Evolutionary conservation across 768 basidiomycete species (phyloP).

Genomic region (Botryobasidium botryosum): DNA sequence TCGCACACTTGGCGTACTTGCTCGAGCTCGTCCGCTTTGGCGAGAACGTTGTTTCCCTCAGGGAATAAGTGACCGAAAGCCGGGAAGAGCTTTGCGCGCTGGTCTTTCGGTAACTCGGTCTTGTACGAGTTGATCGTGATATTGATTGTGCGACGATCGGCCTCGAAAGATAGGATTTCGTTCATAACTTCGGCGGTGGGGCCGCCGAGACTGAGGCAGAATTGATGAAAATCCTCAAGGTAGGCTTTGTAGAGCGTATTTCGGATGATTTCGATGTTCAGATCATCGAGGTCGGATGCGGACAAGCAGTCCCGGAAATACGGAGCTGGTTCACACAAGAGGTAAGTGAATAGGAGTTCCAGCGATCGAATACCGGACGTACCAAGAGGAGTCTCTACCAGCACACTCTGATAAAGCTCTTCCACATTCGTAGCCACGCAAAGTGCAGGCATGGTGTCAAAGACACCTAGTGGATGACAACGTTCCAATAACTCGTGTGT

Average conservation of each 20-base stretch:
- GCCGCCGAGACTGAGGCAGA: slow-evolving; percentile 57
- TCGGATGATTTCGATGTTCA: slow-evolving; percentile 99
- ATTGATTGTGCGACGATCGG: slow-evolving; percentile 91
- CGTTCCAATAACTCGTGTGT: slow-evolving; percentile 92
- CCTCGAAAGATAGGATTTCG: slow-evolving; percentile 84
- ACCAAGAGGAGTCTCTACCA: slow-evolving; percentile 97
- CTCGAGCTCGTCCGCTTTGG: slow-evolving; percentile 88
- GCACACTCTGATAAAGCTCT: slow-evolving; percentile 88
- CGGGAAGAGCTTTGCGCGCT: slow-evolving; percentile 87
- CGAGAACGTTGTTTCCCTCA: slow-evolving; percentile 86
- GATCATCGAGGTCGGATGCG: slow-evolving; percentile 90
- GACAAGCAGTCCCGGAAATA: slow-evolving; percentile 95
- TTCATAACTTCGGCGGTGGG: slow-evolving; percentile 90
- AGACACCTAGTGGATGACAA: slow-evolving; percentile 92
- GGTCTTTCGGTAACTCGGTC: slow-evolving; percentile 88
- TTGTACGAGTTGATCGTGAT: slow-evolving; percentile 99
- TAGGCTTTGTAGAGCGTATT: slow-evolving; percentile 99
- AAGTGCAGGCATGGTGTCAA: slow-evolving; percentile 98
- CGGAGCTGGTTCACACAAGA: too few species aligned
- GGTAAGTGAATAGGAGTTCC: not conserved
- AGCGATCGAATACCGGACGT: slow-evolving; percentile 18
- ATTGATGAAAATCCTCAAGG: slow-evolving; percentile 90
- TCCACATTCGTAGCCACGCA: slow-evolving; percentile 98
- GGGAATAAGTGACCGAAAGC: slow-evolving; percentile 87
- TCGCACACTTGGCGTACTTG: slow-evolving; percentile 81